Percentiles rank a stretch among this genome's conserved stretches.
Evolutionary conservation across 306 rosid genomes (phyloP).

Genomic region (Begonia masoniana): DNA sequence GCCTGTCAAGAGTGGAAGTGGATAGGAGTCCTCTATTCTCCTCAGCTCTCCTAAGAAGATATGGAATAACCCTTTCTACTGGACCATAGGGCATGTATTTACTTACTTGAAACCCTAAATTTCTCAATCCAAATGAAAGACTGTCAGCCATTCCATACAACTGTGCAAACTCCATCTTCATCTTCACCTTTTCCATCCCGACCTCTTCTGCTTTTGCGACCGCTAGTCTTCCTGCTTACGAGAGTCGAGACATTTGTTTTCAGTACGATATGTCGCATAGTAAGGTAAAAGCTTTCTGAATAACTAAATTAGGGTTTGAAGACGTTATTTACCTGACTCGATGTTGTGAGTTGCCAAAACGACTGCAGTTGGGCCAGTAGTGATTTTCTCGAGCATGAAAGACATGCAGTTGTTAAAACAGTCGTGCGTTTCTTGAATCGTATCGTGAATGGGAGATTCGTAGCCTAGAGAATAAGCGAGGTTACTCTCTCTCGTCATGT

Average conservation of each 20-base stretch:
- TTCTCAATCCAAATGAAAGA: constrained; percentile 63
- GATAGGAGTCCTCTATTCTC: constrained; percentile 80
- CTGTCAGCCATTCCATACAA: constrained; percentile 86
- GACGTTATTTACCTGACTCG: constrained; percentile 46
- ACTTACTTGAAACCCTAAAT: constrained; percentile 92
- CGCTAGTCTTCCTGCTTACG: constrained; percentile 51
- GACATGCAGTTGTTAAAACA: constrained; percentile 64
- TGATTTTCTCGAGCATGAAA: constrained; percentile 53
- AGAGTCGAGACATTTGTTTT: no score
- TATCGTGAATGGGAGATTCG: constrained; percentile 62
- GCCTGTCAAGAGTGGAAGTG: constrained; percentile 55
- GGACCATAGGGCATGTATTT: constrained; percentile 96
- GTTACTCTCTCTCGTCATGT: constrained; percentile 59
- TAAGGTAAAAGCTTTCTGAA: no score
- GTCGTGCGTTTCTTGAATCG: constrained; percentile 52
- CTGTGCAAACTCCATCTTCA: constrained; percentile 79
- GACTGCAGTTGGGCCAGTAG: constrained; percentile 41
- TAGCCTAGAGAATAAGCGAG: constrained; percentile 49
- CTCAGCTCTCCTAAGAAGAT: constrained; percentile 80
- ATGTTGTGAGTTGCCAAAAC: constrained; percentile 83
- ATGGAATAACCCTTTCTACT: constrained; percentile 64
- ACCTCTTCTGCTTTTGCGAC: constrained; percentile 58
- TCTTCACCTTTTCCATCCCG: constrained; percentile 61
- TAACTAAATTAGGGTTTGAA: not conserved
- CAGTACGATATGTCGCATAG: no score